Evolutionary conservation across 768 basidiomycete genomes (phyloP).

Genomic region (Pleurotus giganteus): DNA sequence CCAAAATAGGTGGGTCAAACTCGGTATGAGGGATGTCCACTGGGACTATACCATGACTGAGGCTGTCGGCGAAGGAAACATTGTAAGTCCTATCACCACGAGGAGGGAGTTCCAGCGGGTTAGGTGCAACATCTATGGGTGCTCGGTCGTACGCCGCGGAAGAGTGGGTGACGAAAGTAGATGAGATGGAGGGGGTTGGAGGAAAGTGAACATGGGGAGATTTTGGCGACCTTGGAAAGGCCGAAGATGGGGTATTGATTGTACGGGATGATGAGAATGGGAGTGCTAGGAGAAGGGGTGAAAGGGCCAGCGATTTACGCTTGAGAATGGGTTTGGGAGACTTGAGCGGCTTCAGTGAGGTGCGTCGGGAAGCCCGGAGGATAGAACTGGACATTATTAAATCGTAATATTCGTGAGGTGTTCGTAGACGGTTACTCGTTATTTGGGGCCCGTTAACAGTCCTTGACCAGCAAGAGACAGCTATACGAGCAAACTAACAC

Average conservation of each 20-base stretch:
- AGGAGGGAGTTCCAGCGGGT: slow-evolving; percentile 49
- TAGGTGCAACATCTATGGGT: slow-evolving; percentile 59
- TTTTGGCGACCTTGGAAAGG: slow-evolving; percentile 37
- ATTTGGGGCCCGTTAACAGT: neutral
- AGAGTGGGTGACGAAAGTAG: slow-evolving; percentile 58
- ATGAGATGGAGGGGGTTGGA: slow-evolving; percentile 50
- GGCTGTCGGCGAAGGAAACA: slow-evolving; percentile 20
- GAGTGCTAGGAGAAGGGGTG: slow-evolving; percentile 28
- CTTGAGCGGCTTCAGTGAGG: slow-evolving; percentile 9
- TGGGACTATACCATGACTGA: slow-evolving; percentile 9
- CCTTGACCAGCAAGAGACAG: slow-evolving; percentile 14
- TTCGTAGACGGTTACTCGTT: slow-evolving; percentile 2
- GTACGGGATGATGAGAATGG: slow-evolving; percentile 18
- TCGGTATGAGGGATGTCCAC: neutral
- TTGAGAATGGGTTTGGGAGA: slow-evolving; percentile 39
- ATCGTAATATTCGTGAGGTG: slow-evolving; percentile 10
- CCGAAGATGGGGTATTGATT: slow-evolving; percentile 22
- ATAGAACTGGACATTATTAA: slow-evolving; percentile 11
- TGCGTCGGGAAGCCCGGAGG: slow-evolving; percentile 1
- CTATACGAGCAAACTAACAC: neutral
- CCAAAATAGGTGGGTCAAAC: slow-evolving; percentile 9
- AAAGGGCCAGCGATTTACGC: slow-evolving; percentile 37
- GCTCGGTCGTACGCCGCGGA: slow-evolving; percentile 61
- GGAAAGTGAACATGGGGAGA: slow-evolving; percentile 60
- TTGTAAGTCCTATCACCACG: slow-evolving; percentile 49